Evolutionary conservation across 306 rosid species (phyloP).

Genomic region (Rubus idaeus): DNA sequence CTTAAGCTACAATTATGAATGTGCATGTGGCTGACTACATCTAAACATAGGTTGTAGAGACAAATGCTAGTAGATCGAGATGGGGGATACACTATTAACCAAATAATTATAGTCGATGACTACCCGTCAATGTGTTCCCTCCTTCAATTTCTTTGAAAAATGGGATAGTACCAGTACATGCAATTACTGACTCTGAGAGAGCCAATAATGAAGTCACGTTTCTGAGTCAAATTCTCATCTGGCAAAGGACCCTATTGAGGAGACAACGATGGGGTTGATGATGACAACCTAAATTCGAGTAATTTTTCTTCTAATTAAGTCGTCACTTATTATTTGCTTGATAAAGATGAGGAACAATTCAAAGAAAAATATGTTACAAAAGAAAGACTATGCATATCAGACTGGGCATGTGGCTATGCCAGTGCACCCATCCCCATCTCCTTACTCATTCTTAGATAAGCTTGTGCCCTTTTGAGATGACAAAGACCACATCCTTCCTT

Average conservation of each 20-base stretch:
- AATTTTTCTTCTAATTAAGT: neutral
- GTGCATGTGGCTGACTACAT: neutral
- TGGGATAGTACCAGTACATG: neutral
- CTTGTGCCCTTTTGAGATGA: conserved; percentile 44
- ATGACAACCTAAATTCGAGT: conserved; percentile 14
- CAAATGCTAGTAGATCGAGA: neutral
- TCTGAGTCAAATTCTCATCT: conserved; percentile 24
- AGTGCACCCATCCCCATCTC: conserved; percentile 44
- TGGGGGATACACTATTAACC: neutral
- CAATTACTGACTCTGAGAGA: neutral
- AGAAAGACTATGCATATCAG: neutral
- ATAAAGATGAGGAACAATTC: neutral
- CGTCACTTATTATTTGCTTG: neutral
- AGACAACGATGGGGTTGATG: conserved; percentile 23
- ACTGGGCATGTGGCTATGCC: conserved; percentile 47
- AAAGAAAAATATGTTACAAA: neutral
- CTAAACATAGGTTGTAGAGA: neutral
- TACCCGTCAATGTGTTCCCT: neutral
- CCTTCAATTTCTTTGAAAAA: neutral
- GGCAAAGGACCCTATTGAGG: conserved; percentile 26
- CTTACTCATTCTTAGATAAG: conserved; percentile 25
- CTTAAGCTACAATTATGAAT: neutral
- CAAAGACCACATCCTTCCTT: conserved; percentile 35
- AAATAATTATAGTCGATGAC: neutral
- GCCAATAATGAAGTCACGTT: conserved; percentile 34